phyloP scores from a whole-genome alignment of 495 filamentous ascomycete species.

The Staphylotrichum longicolle region DNA sequence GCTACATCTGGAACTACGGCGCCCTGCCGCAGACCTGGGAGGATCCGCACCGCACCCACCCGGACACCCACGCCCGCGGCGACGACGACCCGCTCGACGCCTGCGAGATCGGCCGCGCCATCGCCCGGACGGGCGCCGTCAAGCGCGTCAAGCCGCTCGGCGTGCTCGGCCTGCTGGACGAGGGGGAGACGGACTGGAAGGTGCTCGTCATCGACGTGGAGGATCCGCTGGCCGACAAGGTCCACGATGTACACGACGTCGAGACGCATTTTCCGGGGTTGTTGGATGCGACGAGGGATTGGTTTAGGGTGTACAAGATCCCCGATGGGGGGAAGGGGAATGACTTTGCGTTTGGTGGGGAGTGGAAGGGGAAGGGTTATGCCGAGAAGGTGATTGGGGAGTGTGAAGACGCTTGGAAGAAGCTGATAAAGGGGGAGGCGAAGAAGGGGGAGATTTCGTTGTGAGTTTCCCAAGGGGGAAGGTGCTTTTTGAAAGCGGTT shows the following conservation, averaged over 20 bases:
- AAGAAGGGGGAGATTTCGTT: conserved; percentile 19
- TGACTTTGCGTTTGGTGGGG: conserved; percentile 23
- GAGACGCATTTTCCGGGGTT: conserved; percentile 30
- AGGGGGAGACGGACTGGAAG: conserved; percentile 41
- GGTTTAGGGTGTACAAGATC: conserved; percentile 31
- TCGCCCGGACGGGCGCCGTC: conserved; percentile 20
- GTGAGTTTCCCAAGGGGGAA: conserved; percentile 8
- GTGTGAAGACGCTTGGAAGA: conserved; percentile 25
- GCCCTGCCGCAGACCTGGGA: conserved; percentile 33
- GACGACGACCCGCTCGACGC: conserved; percentile 34
- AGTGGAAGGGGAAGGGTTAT: conserved; percentile 16
- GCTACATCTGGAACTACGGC: conserved; percentile 34
- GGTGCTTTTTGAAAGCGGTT: not conserved
- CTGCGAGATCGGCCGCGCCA: conserved; percentile 20
- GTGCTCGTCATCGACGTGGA: conserved; percentile 31
- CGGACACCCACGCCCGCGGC: conserved; percentile 10
- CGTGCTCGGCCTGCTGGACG: conserved; percentile 35
- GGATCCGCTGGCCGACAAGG: conserved; percentile 25
- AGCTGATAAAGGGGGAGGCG: conserved; percentile 24
- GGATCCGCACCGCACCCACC: conserved; percentile 17
- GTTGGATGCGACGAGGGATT: conserved; percentile 30
- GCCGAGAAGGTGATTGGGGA: conserved; percentile 23
- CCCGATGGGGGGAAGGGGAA: conserved; percentile 24
- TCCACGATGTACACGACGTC: conserved; percentile 33
- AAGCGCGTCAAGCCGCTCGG: conserved; percentile 34